Evolutionary conservation across 805 yeast genomes (phyloP).

Genomic region (Nakazawaea wickerhamii): DNA sequence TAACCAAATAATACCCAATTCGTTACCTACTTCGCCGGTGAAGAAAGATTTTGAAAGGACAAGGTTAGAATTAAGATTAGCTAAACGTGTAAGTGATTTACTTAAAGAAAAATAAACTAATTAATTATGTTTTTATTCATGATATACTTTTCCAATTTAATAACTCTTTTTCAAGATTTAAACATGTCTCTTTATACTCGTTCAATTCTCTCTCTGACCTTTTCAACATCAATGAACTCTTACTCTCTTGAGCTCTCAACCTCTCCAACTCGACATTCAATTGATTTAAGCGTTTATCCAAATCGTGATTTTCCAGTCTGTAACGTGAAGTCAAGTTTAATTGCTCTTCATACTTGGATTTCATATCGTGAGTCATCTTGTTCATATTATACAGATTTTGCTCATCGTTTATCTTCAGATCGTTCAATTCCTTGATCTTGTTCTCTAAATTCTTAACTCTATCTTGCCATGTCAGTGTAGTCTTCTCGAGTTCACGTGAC

Average conservation of each 20-base stretch:
- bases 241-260: conserved; percentile 40
- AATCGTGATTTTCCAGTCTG: conserved; percentile 53
- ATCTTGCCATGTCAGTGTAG: conserved; percentile 50
- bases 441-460: conserved; percentile 50
- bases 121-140: not conserved
- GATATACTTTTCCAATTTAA: conserved; percentile 41
- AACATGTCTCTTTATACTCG: conserved; percentile 47
- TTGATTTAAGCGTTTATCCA: conserved; percentile 44
- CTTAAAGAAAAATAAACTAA: conserved; percentile 20
- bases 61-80: conserved; percentile 42
- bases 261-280: conserved; percentile 37
- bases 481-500: conserved; percentile 45
- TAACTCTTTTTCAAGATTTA: conserved; percentile 51
- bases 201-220: conserved; percentile 52
- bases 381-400: conserved; percentile 46
- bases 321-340: conserved; percentile 43
- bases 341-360: conserved; percentile 47
- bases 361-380: conserved; percentile 48
- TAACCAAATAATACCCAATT: conserved; percentile 5
- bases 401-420: conserved; percentile 44
- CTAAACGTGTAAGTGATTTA: conserved; percentile 36
- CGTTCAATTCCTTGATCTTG: conserved; percentile 41
- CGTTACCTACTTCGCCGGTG: not conserved
- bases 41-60: conserved; percentile 39
- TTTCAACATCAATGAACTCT: conserved; percentile 35